These are phyloP conservation scores for Kockovaella imperatae DNA, from an alignment of 768 basidiomycete species.

Conservation along the genomic window DNA sequence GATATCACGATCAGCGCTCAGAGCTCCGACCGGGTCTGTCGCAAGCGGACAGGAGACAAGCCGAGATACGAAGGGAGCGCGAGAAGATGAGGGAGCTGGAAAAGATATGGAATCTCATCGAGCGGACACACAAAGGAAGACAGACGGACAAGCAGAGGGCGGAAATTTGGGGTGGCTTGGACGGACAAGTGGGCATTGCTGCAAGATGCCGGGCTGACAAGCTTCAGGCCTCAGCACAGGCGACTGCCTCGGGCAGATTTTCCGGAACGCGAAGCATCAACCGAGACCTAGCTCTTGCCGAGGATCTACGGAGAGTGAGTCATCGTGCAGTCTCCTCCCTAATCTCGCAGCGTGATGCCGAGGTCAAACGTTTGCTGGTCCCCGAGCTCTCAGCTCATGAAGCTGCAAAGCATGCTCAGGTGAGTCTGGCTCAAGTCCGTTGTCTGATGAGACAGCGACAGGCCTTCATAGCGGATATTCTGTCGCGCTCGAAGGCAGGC, in stretches of 20 bases:
- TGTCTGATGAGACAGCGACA: slow-evolving; percentile 1
- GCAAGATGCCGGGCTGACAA: too few relatives aligned
- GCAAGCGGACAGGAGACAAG: slow-evolving; percentile 11
- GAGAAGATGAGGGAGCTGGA: slow-evolving; percentile 53
- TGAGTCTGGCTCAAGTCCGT: slow-evolving; percentile 6
- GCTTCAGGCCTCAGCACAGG: too few relatives aligned
- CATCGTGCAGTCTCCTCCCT: too few relatives aligned
- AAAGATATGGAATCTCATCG: slow-evolving; percentile 44
- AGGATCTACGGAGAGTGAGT: too few relatives aligned
- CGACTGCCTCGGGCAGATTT: too few relatives aligned
- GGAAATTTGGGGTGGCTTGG: too few relatives aligned
- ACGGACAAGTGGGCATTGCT: too few relatives aligned
- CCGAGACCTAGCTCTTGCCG: too few relatives aligned
- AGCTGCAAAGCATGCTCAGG: not conserved
- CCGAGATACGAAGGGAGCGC: slow-evolving; percentile 52
- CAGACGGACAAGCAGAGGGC: slow-evolving; percentile 20
- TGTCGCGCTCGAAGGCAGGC: slow-evolving; percentile 9
- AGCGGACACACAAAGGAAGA: slow-evolving; percentile 35
- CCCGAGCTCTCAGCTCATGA: not conserved
- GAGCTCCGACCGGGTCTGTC: slow-evolving; percentile 54
- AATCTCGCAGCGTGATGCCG: too few relatives aligned
- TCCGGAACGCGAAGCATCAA: too few relatives aligned
- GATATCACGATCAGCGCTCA: slow-evolving; percentile 85
- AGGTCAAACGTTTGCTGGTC: too few relatives aligned
- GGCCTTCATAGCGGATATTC: slow-evolving; percentile 3